A percentile compares a stretch with the other conserved stretches of the same genome.
phyloP scores from a whole-genome alignment of 176 grass and related monocot species.

The Ampelocalamus luodianensis region DNA sequence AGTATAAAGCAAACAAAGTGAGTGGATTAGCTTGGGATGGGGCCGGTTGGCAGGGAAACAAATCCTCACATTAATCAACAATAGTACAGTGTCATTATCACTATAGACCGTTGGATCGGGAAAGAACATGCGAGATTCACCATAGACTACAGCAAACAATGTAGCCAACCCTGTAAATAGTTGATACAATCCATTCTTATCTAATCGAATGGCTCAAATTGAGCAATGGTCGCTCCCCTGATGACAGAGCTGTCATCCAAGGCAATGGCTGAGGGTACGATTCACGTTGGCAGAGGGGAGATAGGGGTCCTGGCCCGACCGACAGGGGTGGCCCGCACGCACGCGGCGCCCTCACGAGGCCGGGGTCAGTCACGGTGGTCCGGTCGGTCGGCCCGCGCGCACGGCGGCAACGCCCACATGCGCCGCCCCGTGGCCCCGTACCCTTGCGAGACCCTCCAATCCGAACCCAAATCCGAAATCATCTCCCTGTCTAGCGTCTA shows the following conservation, averaged over 20 bases:
- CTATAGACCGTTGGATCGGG: too few relatives aligned
- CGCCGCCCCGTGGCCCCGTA: background rate
- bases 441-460: background rate
- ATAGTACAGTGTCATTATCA: too few relatives aligned
- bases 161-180: too few relatives aligned
- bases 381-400: background rate
- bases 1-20: too few relatives aligned
- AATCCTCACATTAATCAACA: too few relatives aligned
- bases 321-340: constrained; percentile 18
- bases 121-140: too few relatives aligned
- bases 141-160: too few relatives aligned
- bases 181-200: too few relatives aligned
- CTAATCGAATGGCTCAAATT: too few relatives aligned
- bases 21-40: background rate
- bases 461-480: background rate
- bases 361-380: constrained; percentile 4
- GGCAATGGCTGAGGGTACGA: too few relatives aligned
- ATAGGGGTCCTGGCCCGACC: background rate
- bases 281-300: background rate
- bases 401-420: background rate
- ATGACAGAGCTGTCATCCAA: too few relatives aligned
- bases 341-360: background rate
- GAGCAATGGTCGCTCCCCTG: too few relatives aligned
- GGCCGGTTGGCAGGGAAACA: background rate
- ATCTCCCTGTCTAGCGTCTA: background rate